A percentile compares a stretch with the other conserved stretches of the same genome.
Evolutionary conservation across 306 rosid genomes (phyloP).

Genomic region (Malus sylvestris): DNA sequence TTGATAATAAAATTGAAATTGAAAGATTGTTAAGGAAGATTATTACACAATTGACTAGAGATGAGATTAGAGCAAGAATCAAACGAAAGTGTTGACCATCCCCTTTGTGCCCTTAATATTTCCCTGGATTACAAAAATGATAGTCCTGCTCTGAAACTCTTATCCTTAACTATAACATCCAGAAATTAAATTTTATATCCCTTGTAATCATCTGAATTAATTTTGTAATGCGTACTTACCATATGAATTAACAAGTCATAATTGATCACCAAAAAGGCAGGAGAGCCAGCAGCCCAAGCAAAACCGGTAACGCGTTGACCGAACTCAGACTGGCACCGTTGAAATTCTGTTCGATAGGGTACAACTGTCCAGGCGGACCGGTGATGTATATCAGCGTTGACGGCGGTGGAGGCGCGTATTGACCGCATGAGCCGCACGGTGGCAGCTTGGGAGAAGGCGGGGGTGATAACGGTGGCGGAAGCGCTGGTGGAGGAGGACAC

Average conservation of each 20-base stretch:
- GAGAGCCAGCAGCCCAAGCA: constrained; percentile 19
- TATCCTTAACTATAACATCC: neutral
- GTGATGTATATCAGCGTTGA: constrained; percentile 25
- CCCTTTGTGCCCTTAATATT: neutral
- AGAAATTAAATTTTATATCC: neutral
- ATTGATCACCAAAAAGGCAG: constrained; percentile 13
- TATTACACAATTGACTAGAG: neutral
- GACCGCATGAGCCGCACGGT: neutral
- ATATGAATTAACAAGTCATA: neutral
- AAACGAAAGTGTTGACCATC: neutral
- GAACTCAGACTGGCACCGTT: constrained; percentile 9
- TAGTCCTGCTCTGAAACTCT: neutral
- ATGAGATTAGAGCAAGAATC: neutral
- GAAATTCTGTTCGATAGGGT: constrained; percentile 24
- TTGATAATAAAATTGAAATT: neutral
- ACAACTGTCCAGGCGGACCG: constrained; percentile 37
- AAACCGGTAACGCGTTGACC: neutral
- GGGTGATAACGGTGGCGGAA: neutral
- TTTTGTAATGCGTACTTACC: neutral
- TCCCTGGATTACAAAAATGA: neutral
- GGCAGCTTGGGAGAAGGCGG: constrained; percentile 8
- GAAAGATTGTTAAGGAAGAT: neutral
- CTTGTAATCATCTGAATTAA: neutral
- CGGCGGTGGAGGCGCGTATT: constrained; percentile 21
- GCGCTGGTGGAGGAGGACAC: neutral